Conservation (phyloP, 2,329 filamentous ascomycete genomes). For the Zalaria sp. region DNA sequence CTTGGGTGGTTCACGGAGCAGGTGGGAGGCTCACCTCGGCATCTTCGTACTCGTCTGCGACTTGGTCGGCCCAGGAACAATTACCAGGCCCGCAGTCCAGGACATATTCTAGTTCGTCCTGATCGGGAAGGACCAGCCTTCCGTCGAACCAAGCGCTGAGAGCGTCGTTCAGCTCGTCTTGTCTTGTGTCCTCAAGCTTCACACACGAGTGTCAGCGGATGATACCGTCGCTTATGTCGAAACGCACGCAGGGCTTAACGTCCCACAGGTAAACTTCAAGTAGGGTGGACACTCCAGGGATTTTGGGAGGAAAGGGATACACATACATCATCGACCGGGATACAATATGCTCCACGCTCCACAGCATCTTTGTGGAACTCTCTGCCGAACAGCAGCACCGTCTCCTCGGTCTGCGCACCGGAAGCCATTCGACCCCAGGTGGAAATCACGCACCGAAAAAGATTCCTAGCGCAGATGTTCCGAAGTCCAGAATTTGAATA, state of each 20-base stretch:
- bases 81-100: conserved; percentile 20
- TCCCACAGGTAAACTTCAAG: neutral
- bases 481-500: no score
- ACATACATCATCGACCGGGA: conserved; percentile 21
- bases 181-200: conserved; percentile 15
- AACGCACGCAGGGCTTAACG: neutral
- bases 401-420: conserved; percentile 7
- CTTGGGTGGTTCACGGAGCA: neutral
- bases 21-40: conserved; percentile 6
- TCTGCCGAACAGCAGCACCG: conserved; percentile 8
- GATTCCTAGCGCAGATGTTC: no score
- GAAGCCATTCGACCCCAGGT: no score
- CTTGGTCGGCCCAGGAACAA: conserved; percentile 17
- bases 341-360: conserved; percentile 13
- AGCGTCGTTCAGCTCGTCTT: conserved; percentile 14
- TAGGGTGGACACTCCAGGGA: neutral
- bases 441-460: no score
- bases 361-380: conserved; percentile 9
- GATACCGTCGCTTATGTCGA: neutral
- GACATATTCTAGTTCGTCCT: conserved; percentile 11
- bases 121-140: conserved; percentile 10
- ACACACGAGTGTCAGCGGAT: conserved; percentile 1
- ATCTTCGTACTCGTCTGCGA: conserved; percentile 19
- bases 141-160: conserved; percentile 12
- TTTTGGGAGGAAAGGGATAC: neutral